Percentiles rank a stretch among this genome's conserved stretches.
These are phyloP conservation scores for Cynara cardunculus DNA, from an alignment of 129 eudicot species.

Conservation along the genomic window DNA sequence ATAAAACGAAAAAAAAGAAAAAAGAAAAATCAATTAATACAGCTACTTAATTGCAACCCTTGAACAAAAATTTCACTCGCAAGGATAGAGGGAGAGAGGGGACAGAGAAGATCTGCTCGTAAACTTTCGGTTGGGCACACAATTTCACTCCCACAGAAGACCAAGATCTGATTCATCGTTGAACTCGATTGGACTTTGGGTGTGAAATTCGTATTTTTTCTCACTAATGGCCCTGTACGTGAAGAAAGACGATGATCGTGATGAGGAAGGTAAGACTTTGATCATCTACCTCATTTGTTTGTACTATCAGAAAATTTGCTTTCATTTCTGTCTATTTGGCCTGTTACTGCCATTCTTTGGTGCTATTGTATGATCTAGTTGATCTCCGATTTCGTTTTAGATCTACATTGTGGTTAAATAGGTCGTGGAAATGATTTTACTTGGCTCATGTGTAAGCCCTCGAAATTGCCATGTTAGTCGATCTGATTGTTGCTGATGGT, in stretches of 20 bases:
- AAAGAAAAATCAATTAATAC: neutral
- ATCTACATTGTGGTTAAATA: constrained; percentile 21
- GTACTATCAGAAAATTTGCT: neutral
- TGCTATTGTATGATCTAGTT: constrained; percentile 11
- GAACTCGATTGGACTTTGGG: constrained; percentile 14
- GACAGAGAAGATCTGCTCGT: constrained; percentile 19
- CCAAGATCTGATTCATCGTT: constrained; percentile 17
- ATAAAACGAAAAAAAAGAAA: neutral
- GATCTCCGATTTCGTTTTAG: constrained; percentile 4
- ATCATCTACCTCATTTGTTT: neutral
- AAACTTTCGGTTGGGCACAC: constrained; percentile 20
- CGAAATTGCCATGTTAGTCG: neutral
- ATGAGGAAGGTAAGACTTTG: constrained; percentile 60
- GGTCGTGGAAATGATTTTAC: neutral
- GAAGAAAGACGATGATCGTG: constrained; percentile 92
- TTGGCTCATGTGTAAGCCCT: neutral
- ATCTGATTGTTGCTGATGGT: constrained; percentile 12
- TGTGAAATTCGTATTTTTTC: neutral
- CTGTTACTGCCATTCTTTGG: neutral
- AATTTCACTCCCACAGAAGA: constrained; percentile 13
- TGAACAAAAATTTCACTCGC: neutral
- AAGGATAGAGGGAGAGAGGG: constrained; percentile 17
- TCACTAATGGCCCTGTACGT: constrained; percentile 63
- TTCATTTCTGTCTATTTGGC: neutral
- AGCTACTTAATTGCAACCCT: constrained; percentile 20